Conservation (phyloP, 441 rosid genomes). For the Adansonia madagascariensis region DNA sequence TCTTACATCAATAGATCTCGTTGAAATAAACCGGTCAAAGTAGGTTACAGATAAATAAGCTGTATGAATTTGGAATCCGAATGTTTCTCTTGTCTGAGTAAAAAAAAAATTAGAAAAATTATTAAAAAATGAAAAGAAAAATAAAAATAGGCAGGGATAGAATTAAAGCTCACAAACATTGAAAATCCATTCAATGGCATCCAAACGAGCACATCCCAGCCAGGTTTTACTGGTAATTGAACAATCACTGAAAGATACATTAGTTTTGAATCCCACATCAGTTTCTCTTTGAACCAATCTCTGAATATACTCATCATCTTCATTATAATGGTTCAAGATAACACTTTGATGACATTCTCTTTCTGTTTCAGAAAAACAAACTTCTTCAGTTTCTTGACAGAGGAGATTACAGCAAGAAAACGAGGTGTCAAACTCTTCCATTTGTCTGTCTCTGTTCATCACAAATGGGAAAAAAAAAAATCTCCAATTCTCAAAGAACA, state of each 20-base stretch:
- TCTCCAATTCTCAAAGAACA: constrained; percentile 11
- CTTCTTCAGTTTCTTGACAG: constrained; percentile 64
- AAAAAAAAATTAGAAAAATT: background rate
- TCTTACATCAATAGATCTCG: constrained; percentile 67
- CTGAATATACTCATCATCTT: constrained; percentile 48
- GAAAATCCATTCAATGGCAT: constrained; percentile 79
- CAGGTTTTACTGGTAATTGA: constrained; percentile 22
- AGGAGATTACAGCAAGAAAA: constrained; percentile 56
- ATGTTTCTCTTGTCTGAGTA: constrained; percentile 60
- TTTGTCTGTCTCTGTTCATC: constrained; percentile 24
- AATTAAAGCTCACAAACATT: constrained; percentile 43
- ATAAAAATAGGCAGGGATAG: background rate
- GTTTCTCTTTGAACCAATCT: constrained; percentile 52
- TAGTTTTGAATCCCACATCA: constrained; percentile 30
- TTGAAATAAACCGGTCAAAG: constrained; percentile 70
- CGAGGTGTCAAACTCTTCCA: constrained; percentile 43
- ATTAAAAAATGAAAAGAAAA: background rate
- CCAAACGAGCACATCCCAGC: constrained; percentile 56
- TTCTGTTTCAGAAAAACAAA: constrained; percentile 39
- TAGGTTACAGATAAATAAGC: constrained; percentile 69
- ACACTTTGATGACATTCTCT: constrained; percentile 23
- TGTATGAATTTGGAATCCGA: constrained; percentile 73
- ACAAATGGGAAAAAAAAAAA: background rate
- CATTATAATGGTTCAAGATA: constrained; percentile 12
- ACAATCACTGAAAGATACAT: constrained; percentile 29